A percentile compares a stretch with the other conserved stretches of the same genome.
phyloP scores from a whole-genome alignment of 305 asterid genomes.

The Coffea humblotiana region DNA sequence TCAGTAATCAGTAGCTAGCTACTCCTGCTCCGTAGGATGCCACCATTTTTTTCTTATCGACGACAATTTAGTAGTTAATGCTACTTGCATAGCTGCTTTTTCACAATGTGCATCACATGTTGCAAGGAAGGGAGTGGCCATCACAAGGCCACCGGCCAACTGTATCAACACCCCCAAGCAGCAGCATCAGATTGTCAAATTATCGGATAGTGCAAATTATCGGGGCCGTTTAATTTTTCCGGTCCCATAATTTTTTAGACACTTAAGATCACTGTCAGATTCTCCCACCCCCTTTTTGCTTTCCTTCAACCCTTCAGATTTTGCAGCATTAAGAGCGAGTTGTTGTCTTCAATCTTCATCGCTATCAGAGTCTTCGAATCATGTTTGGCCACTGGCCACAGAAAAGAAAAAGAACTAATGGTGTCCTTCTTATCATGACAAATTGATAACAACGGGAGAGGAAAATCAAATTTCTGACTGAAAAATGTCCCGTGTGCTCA shows the following conservation, averaged over 20 bases:
- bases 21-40: neutral
- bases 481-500: no score
- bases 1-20: neutral
- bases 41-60: neutral
- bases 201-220: no score
- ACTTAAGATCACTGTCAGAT: neutral
- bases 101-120: neutral
- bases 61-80: neutral
- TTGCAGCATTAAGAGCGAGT: neutral
- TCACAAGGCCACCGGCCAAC: no score
- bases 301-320: neutral
- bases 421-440: no score
- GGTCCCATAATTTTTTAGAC: no score
- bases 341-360: neutral
- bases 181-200: no score
- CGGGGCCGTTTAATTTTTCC: no score
- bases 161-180: no score
- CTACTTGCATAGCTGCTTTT: neutral
- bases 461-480: no score
- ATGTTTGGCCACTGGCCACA: no score
- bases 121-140: neutral
- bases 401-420: no score
- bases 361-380: neutral
- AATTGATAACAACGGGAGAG: no score
- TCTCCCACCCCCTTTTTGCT: neutral